These are phyloP conservation scores for Cercospora beticola DNA, from an alignment of 2,329 filamentous ascomycete species.

Conservation along the genomic window DNA sequence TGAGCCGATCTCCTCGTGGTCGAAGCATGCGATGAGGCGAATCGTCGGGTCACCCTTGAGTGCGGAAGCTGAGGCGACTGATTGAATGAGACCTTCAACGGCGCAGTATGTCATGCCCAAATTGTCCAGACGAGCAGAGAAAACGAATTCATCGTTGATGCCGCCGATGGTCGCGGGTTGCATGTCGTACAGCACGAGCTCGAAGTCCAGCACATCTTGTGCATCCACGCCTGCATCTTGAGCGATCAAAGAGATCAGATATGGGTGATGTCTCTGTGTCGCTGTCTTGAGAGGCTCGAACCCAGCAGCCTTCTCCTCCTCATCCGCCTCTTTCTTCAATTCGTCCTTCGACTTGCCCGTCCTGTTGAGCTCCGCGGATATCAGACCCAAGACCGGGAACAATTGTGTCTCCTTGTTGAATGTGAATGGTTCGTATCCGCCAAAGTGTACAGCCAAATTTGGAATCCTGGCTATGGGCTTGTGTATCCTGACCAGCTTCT, in stretches of 20 bases:
- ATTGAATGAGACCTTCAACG: slow-evolving; percentile 79
- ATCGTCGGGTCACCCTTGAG: slow-evolving; percentile 78
- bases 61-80: slow-evolving; percentile 61
- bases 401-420: slow-evolving; percentile 98
- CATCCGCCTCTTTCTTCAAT: slow-evolving; percentile 47
- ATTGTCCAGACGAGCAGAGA: slow-evolving; percentile 93
- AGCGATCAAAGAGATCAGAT: slow-evolving; percentile 81
- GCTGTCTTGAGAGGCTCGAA: slow-evolving; percentile 77
- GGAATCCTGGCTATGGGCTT: slow-evolving; percentile 89
- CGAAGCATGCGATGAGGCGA: slow-evolving; percentile 90
- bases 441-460: slow-evolving; percentile 89
- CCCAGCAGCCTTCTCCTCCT: slow-evolving; percentile 40
- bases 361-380: slow-evolving; percentile 83
- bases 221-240: slow-evolving; percentile 70
- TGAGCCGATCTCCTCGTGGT: slow-evolving; percentile 96
- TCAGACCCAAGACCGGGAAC: slow-evolving; percentile 87
- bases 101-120: slow-evolving; percentile 95
- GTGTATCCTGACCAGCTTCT: slow-evolving; percentile 86
- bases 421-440: slow-evolving; percentile 79
- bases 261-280: slow-evolving; percentile 82
- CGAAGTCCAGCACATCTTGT: slow-evolving; percentile 82
- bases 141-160: slow-evolving; percentile 90
- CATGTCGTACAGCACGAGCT: slow-evolving; percentile 94
- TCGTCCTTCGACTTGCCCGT: slow-evolving; percentile 55
- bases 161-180: slow-evolving; percentile 88